These are phyloP conservation scores for Ashbya aceris DNA, from an alignment of 1,139 yeast genomes.

Conservation along the genomic window DNA sequence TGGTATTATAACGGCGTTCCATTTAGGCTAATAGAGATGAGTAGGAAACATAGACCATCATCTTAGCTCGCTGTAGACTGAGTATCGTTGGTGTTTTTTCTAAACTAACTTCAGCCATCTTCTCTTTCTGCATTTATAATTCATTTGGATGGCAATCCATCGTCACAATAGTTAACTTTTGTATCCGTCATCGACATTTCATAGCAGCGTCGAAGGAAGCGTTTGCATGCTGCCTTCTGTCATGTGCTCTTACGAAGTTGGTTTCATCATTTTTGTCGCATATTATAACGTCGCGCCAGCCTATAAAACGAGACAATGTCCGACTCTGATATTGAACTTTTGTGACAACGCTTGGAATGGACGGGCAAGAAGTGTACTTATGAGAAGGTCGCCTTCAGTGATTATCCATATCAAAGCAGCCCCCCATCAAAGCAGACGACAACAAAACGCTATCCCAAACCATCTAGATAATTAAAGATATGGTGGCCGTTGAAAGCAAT, in stretches of 20 bases:
- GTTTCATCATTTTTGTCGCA: constrained; percentile 2
- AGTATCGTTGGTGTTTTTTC: too few species aligned
- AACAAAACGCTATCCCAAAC: constrained; percentile 2
- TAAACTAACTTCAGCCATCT: too few species aligned
- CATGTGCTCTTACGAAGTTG: neutral
- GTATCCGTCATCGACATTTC: too few species aligned
- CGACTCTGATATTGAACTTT: neutral
- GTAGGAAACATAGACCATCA: neutral
- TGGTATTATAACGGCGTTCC: constrained; percentile 27
- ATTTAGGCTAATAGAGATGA: constrained; percentile 13
- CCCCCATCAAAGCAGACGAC: neutral
- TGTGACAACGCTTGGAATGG: constrained; percentile 1
- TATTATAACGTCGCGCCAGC: constrained; percentile 2
- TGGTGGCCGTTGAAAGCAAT: constrained; percentile 5
- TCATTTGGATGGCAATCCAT: too few species aligned
- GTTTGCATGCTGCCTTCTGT: too few species aligned
- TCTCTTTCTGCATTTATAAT: too few species aligned
- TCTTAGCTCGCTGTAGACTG: too few species aligned
- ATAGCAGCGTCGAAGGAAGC: too few species aligned
- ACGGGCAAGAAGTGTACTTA: constrained; percentile 1
- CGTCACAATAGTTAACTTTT: too few species aligned
- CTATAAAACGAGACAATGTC: neutral
- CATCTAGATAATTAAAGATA: constrained; percentile 5
- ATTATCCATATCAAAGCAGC: neutral
- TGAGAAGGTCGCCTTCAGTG: constrained; percentile 2